Conservation (phyloP, 1,139 yeast genomes). For the Citeromyces siamensis region DNA sequence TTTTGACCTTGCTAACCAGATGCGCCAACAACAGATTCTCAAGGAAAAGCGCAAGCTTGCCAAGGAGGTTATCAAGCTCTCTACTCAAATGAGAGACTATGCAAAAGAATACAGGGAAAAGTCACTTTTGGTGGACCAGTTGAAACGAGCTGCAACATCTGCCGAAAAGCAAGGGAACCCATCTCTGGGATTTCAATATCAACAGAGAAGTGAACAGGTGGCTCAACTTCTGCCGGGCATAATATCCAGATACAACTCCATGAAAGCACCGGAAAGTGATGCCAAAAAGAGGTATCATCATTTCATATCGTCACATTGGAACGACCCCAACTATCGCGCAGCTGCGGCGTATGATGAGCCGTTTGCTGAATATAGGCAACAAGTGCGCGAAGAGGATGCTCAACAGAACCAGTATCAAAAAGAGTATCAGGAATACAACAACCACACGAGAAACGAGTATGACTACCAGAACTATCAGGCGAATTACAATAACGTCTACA, state of each 20-base stretch:
- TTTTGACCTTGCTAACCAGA: constrained; percentile 1
- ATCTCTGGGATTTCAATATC: background rate
- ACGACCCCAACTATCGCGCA: constrained; percentile 1
- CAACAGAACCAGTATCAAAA: constrained; percentile 2
- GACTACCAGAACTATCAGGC: constrained; percentile 4
- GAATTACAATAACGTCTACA: constrained; percentile 15
- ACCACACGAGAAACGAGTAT: background rate
- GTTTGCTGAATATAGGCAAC: constrained; percentile 1
- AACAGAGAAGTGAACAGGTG: constrained; percentile 2
- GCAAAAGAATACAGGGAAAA: constrained; percentile 1
- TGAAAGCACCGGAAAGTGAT: background rate
- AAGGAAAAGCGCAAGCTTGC: background rate
- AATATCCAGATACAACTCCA: background rate
- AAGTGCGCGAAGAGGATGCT: constrained; percentile 1
- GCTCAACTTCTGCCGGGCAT: background rate
- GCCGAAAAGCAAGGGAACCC: constrained; percentile 1
- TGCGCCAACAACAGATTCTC: constrained; percentile 2
- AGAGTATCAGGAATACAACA: background rate
- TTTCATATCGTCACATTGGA: background rate
- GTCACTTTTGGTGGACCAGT: constrained; percentile 1
- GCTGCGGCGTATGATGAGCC: constrained; percentile 3
- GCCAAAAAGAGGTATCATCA: constrained; percentile 1
- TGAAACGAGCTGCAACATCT: background rate
- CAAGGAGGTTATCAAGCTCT: background rate
- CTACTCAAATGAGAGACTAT: background rate